Percentiles rank a stretch among this genome's conserved stretches.
Evolutionary conservation across 306 rosid species (phyloP).

Genomic region (Acacia melanoxylon): DNA sequence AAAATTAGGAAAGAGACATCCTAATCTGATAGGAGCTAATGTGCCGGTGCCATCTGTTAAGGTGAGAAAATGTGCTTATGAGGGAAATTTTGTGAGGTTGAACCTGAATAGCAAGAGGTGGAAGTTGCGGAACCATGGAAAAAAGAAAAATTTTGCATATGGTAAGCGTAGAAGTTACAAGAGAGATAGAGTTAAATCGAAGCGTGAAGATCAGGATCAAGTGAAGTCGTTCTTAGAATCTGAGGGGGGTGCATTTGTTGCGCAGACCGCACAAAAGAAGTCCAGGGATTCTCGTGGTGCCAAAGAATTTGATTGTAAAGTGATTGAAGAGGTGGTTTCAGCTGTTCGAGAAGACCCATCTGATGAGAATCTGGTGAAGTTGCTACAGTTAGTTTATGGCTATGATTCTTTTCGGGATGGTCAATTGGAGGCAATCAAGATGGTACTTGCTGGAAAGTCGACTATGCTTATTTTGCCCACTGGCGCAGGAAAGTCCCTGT

Average conservation of each 20-base stretch:
- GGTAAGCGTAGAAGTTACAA: constrained; percentile 39
- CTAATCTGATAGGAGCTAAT: constrained; percentile 65
- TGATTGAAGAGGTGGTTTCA: constrained; percentile 47
- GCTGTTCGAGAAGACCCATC: constrained; percentile 53
- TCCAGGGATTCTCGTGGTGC: constrained; percentile 35
- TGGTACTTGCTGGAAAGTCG: constrained; percentile 71
- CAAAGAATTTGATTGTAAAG: constrained; percentile 34
- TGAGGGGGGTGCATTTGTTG: constrained; percentile 48
- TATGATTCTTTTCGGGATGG: constrained; percentile 80
- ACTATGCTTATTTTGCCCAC: constrained; percentile 89
- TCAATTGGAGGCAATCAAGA: constrained; percentile 77
- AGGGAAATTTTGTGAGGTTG: constrained; percentile 83
- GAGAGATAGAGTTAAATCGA: constrained; percentile 43
- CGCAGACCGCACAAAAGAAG: constrained; percentile 35
- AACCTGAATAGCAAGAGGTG: constrained; percentile 54
- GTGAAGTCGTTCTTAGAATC: constrained; percentile 29
- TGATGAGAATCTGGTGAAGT: constrained; percentile 63
- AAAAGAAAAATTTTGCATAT: constrained; percentile 35
- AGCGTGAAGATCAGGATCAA: constrained; percentile 34
- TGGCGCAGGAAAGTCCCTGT: constrained; percentile 90
- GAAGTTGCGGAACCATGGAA: constrained; percentile 55
- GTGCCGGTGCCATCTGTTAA: constrained; percentile 49
- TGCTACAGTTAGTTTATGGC: constrained; percentile 65
- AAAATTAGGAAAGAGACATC: constrained; percentile 37
- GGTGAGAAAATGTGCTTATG: constrained; percentile 44